Evolutionary conservation across 257 asterid genomes (phyloP), one percentile per base, ranked within the genome.

Genomic region (Scutellaria baicalensis): DNA sequence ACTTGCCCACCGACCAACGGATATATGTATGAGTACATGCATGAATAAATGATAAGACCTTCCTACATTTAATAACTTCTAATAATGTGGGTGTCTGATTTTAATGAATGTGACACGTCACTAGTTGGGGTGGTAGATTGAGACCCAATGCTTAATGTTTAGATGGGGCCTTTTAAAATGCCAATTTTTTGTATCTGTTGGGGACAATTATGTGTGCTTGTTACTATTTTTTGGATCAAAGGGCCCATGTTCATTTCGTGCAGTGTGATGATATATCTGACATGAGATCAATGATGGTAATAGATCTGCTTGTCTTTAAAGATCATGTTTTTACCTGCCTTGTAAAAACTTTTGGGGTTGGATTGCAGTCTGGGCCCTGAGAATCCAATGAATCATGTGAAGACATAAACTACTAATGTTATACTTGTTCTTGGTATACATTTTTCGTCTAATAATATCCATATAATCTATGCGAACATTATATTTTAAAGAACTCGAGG

Each of bases 341-440:
- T 52, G 68, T 58, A 35, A 65, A 67, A 68, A 61, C 69, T 55
- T 59, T 71, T 64, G 44, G 52, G 44, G 36, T 59, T 38, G 66
- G 18, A 71, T 14, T 54, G 68, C 35, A 45, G 20, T 11, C 56
- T 78, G 78, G 72, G 72, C 69, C 75, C 68, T n/a, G 40, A 33
- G 76, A 69, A 68, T 68, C 79, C 73, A 64, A 73, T 78, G 73
- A 33, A 49, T 56, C 56, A 27, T 72, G 65, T 54, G 35, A 63
- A 58, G 64, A 64, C 69, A 72, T 35, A 23, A 47, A 60, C 64
- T 43, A 36, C 8, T 6, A 11, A 14, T 70, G 65, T 11, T 8
- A 50, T 59, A 9, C 27, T 51, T 59, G 38, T 38, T 18, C 39
- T 10, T 12, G 35, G 27, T 44, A 43, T 9, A n/a, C 59, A 3